These are phyloP conservation scores for Nitzschia inconspicua DNA, from an alignment of 108 stramenopile species.

Conservation along the genomic window DNA sequence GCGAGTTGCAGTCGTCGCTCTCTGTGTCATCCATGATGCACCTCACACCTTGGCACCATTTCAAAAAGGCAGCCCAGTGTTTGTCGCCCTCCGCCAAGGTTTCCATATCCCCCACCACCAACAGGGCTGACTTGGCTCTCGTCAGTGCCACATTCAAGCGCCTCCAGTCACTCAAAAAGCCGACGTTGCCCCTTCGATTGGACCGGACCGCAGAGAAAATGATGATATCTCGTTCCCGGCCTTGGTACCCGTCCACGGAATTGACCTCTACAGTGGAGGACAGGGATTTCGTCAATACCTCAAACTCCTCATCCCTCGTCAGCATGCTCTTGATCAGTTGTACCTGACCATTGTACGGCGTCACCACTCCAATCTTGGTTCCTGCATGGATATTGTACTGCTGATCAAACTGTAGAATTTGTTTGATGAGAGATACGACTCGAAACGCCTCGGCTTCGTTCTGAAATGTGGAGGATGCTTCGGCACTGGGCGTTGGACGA, in stretches of 20 bases:
- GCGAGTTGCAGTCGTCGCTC: slow-evolving; percentile 10
- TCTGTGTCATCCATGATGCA: slow-evolving; percentile 41
- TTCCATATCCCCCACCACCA: slow-evolving; percentile 91
- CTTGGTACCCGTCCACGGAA: slow-evolving; percentile 94
- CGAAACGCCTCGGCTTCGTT: slow-evolving; percentile 71
- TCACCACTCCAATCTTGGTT: slow-evolving; percentile 86
- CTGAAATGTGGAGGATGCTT: slow-evolving; percentile 46
- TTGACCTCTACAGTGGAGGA: slow-evolving; percentile 71
- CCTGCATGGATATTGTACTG: slow-evolving; percentile 23
- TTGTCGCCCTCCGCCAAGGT: slow-evolving; percentile 80
- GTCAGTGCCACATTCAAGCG: slow-evolving; percentile 98
- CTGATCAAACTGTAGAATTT: slow-evolving; percentile 33
- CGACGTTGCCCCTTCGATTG: slow-evolving; percentile 90
- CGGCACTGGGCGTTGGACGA: not conserved
- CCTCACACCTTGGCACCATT: slow-evolving; percentile 62
- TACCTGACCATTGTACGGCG: slow-evolving; percentile 96
- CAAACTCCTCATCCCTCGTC: slow-evolving; percentile 45
- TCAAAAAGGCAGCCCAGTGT: slow-evolving; percentile 85
- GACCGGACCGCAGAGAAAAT: slow-evolving; percentile 92
- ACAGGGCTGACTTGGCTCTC: slow-evolving; percentile 81
- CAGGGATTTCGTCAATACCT: not conserved
- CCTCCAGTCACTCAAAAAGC: slow-evolving; percentile 94
- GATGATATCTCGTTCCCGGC: slow-evolving; percentile 91
- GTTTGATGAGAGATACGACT: slow-evolving; percentile 46
- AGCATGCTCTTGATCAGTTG: slow-evolving; percentile 76